Evolutionary conservation across 495 filamentous ascomycete species (phyloP).

Genomic region (Xylaria intraflava): DNA sequence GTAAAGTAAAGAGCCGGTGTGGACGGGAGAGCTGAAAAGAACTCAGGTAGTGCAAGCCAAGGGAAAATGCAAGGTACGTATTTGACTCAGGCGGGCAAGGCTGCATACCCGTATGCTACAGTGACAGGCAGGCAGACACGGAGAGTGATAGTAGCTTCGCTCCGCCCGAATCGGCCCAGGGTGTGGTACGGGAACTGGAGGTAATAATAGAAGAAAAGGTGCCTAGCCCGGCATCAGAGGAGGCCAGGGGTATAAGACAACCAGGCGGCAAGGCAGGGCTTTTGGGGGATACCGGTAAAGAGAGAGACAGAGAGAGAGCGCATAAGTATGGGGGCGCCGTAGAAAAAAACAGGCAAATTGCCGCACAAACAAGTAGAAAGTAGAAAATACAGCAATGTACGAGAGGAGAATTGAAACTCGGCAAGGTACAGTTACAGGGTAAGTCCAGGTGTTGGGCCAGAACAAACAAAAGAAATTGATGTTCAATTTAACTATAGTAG

Average conservation of each 20-base stretch:
- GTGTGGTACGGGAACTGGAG: not conserved
- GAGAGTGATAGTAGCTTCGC: slow-evolving; percentile 6
- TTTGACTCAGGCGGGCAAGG: not conserved
- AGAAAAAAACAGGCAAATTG: not conserved
- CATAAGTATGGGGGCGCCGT: too few relatives aligned
- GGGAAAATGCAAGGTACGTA: not conserved
- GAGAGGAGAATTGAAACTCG: not conserved
- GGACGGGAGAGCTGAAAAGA: not conserved
- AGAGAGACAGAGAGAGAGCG: not conserved
- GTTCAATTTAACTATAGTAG: not conserved
- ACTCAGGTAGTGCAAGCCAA: not conserved
- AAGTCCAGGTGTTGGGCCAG: not conserved
- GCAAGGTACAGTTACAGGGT: not conserved
- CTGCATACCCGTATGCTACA: not conserved
- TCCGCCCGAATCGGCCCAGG: slow-evolving; percentile 3
- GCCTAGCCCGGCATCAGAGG: not conserved
- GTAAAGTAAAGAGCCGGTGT: not conserved
- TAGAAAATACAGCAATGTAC: too few relatives aligned
- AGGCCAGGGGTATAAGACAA: not conserved
- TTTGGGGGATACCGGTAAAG: not conserved
- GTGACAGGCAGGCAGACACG: not conserved
- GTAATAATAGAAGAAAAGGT: not conserved
- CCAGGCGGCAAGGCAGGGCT: slow-evolving; percentile 6
- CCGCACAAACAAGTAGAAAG: not conserved
- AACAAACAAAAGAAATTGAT: not conserved